Base-by-base conservation (phyloP, 805 yeast genomes). In the Priceomyces castillae region DNA sequence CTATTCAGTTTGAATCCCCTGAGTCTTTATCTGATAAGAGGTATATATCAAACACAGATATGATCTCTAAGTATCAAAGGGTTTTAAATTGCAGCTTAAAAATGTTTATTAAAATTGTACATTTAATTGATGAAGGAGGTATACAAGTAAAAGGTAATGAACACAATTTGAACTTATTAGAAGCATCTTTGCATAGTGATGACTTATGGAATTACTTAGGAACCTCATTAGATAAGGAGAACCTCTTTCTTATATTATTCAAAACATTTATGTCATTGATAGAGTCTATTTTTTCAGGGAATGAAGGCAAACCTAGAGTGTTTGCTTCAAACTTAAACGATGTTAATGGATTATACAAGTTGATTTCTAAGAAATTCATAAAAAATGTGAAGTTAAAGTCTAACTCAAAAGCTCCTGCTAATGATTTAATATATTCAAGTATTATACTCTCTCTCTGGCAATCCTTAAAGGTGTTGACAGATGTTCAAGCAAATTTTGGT, bases 11-110 rank as follows among this genome's bases (percentile, higher is more conserved):
- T 25, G 96, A 90, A 57, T 68, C 78, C 2, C 74, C 73, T 3
- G 80, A 76, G 12, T 76, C 89, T 0, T 61, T 90, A 16, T 81
- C 90, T 1, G 97, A 90, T 54, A 85, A 82, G 55, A 70, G 96
- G 43, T 81, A 78, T 51, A 76, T 81, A 15, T 74, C 80, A 3
- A 75, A 74, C 39, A 86, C 82, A 36, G 95, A 89, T 46, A 74
- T 86, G 0, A 68, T 69, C 22, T 63, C 80, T 15, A 87, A 86
- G 57, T 86, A 81, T 55, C 69, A 72, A 22, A 67, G 95, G 45
- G 72, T 83, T 2, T 55, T 80, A 12, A 70, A 73, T 30, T 67
- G 81, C 5, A 64, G 82, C 1, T 51, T 86, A 6, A 64, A 64
- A 35, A 63, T 84, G 59, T 54, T 82, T n/a, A 66, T 62, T 15